Evolutionary conservation across 2,329 filamentous ascomycete genomes (phyloP), one percentile per base, ranked within the genome.

Genomic region (Aureobasidium melanogenum): DNA sequence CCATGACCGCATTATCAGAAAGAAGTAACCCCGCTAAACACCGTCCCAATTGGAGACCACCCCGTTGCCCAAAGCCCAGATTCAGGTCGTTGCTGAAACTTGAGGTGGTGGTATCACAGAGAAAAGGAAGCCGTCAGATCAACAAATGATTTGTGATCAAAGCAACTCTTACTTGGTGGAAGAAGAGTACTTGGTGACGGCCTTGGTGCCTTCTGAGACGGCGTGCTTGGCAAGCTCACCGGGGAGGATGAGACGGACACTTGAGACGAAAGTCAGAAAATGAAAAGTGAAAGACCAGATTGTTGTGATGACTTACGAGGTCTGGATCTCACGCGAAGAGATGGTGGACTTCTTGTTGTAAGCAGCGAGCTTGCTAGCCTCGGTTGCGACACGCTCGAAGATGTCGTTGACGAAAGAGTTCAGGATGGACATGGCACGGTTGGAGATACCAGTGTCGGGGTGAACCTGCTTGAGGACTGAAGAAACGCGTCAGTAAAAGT

Each of bases 321-420:
- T 99, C 85, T 99, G 94, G 76, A 99, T 99, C 82, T 99, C 94
- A 74, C 94, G 89, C 69, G 94, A 97, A 60, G 93, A 97, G 81
- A 99, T 99, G 76, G 94, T 99, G 56, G 93, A 97, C 86, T 99
- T 99, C 89, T 97, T 99, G 88, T 99, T 99, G 85, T 99, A 99
- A 67, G 94, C 94, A 70, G 94, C 94, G 65, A 99, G 88, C 88
- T 99, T 99, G 76, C 91, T 96, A 57, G 94, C 94, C 81, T 99
- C 94, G 63, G 94, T 97, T 67, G 94, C 94, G 70, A 99, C 93
- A 71, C 94, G 92, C 88, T 99, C 94, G 78, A 99, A 99, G 77
- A 99, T 99, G 74, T 99, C 91, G 77, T 97, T 99, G 83, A 99
- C 94, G 75, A 99, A 99, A 0, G 94, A 99, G 88, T 99, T 99